phyloP scores from a whole-genome alignment of 768 basidiomycete genomes.

The Hirschioporus abietinus region DNA sequence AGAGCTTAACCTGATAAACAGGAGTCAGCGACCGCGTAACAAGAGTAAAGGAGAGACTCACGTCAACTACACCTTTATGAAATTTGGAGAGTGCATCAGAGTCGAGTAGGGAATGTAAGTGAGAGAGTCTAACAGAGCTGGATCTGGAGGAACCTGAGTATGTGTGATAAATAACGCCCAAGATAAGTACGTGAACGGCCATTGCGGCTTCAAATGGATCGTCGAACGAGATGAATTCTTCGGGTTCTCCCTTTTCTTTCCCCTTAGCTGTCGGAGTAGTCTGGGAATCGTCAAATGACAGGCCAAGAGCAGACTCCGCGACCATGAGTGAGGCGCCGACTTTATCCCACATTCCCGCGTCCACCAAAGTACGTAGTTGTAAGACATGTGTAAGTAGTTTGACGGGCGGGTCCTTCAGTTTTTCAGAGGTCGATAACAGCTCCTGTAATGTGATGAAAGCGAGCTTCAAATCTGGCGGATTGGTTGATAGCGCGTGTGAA shows the following conservation, averaged over 20 bases:
- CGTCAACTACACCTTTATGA: slow-evolving; percentile 35
- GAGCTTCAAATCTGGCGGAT: slow-evolving; percentile 22
- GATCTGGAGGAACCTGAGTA: slow-evolving; percentile 47
- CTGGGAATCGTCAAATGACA: slow-evolving; percentile 25
- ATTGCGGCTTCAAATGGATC: slow-evolving; percentile 34
- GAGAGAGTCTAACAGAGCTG: slow-evolving; percentile 46
- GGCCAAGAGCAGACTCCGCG: slow-evolving; percentile 46
- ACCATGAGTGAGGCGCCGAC: slow-evolving; percentile 42
- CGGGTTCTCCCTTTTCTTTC: slow-evolving; percentile 10
- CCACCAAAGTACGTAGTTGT: slow-evolving; percentile 50
- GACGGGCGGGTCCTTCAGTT: slow-evolving; percentile 36
- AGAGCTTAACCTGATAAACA: slow-evolving; percentile 23
- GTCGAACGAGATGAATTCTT: slow-evolving; percentile 24
- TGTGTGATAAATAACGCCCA: slow-evolving; percentile 57
- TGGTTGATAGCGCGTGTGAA: slow-evolving; percentile 23
- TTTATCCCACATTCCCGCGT: slow-evolving; percentile 48
- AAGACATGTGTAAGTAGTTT: slow-evolving; percentile 48
- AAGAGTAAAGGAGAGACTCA: slow-evolving; percentile 12
- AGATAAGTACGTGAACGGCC: slow-evolving; percentile 55
- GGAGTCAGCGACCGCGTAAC: background rate
- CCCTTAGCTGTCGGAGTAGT: slow-evolving; percentile 5
- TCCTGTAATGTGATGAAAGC: slow-evolving; percentile 29
- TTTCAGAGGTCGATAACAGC: slow-evolving; percentile 26
- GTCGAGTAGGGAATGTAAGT: slow-evolving; percentile 66
- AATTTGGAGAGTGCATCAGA: slow-evolving; percentile 40